A percentile compares a stretch with the other conserved stretches of the same genome.
Evolutionary conservation across 805 yeast species (phyloP).

Genomic region (Schwanniomyces yamadae): DNA sequence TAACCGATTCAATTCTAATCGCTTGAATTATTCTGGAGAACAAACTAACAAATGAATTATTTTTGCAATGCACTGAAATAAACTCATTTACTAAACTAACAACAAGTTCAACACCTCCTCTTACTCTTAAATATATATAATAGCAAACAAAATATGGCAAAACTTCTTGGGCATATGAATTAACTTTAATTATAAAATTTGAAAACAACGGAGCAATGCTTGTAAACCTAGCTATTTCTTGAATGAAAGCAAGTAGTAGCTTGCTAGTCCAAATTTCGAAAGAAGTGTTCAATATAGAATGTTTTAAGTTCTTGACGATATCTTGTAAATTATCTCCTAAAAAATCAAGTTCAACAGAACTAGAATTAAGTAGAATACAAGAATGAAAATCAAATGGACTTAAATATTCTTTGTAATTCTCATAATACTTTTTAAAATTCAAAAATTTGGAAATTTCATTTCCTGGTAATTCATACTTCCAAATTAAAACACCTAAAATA

Average conservation of each 20-base stretch:
- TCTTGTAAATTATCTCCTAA: constrained; percentile 13
- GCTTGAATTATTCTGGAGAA: constrained; percentile 24
- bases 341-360: constrained; percentile 17
- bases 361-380: constrained; percentile 28
- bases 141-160: constrained; percentile 28
- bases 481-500: constrained; percentile 39
- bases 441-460: constrained; percentile 19
- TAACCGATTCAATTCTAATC: constrained; percentile 42
- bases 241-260: constrained; percentile 30
- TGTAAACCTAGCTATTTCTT: constrained; percentile 27
- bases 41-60: constrained; percentile 13
- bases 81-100: constrained; percentile 11
- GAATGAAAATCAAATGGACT: constrained; percentile 34
- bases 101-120: constrained; percentile 8
- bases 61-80: constrained; percentile 4
- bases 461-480: constrained; percentile 19
- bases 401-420: constrained; percentile 17
- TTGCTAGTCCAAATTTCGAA: constrained; percentile 29
- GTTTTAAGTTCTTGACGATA: constrained; percentile 11
- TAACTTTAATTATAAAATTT: constrained; percentile 21
- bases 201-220: constrained; percentile 32
- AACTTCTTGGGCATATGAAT: constrained; percentile 13
- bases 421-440: constrained; percentile 17
- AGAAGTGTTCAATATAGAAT: constrained; percentile 4
- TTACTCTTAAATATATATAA: constrained; percentile 16